Percentiles rank a stretch among this genome's conserved stretches.
Evolutionary conservation across 2,329 filamentous ascomycete genomes (phyloP).

Genomic region (Diaporthe ampelina): DNA sequence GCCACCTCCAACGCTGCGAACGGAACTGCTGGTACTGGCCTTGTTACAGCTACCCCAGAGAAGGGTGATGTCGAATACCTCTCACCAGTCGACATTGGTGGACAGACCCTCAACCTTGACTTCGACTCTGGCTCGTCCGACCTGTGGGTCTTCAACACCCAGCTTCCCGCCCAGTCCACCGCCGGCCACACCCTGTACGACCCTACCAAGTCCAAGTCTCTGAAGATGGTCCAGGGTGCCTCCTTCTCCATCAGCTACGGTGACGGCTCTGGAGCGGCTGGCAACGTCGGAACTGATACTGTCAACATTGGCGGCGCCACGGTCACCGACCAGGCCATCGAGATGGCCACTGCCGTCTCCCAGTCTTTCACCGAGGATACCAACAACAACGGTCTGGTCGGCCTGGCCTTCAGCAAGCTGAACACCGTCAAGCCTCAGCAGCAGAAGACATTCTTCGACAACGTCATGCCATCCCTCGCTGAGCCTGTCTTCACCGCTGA

Average conservation of each 20-base stretch:
- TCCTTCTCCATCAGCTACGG: conserved; percentile 78
- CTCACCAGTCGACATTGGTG: conserved; percentile 77
- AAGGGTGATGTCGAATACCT: conserved; percentile 79
- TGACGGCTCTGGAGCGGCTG: conserved; percentile 73
- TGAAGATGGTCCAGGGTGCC: conserved; percentile 55
- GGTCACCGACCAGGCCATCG: conserved; percentile 74
- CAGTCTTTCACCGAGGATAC: conserved; percentile 70
- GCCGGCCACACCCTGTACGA: conserved; percentile 63
- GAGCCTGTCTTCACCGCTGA: conserved; percentile 80
- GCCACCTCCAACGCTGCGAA: conserved; percentile 23
- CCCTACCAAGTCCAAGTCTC: conserved; percentile 53
- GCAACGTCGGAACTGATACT: conserved; percentile 76
- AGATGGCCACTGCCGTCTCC: conserved; percentile 73
- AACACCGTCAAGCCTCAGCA: conserved; percentile 74
- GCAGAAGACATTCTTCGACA: conserved; percentile 83
- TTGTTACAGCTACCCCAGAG: conserved; percentile 75
- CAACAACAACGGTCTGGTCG: conserved; percentile 77
- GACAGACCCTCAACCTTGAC: conserved; percentile 76
- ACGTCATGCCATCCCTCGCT: conserved; percentile 71
- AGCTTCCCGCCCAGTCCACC: conserved; percentile 61
- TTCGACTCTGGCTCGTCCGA: conserved; percentile 85
- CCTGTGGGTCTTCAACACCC: conserved; percentile 80
- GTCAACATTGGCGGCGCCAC: conserved; percentile 77
- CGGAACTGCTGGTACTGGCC: conserved; percentile 59
- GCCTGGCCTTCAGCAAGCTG: conserved; percentile 74